Evolutionary conservation across 2,329 filamentous ascomycete genomes (phyloP), one percentile per base, ranked within the genome.

Genomic region (Paraphoma sp.): DNA sequence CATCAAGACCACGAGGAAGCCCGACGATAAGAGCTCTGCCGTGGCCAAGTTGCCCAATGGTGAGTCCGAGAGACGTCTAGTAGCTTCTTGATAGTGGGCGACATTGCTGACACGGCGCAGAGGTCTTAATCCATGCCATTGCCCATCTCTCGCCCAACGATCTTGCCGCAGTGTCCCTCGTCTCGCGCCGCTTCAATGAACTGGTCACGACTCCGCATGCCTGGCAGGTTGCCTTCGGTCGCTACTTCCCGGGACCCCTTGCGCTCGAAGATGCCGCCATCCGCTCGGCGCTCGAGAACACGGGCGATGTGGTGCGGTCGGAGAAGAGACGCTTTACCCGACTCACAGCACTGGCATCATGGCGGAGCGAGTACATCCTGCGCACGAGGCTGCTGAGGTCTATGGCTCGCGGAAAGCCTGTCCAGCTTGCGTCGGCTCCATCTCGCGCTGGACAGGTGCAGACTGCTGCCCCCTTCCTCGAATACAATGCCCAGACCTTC

Each of bases 361-460:
- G 95, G 94, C 87, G 94, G 65, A 97, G 92, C 76, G 95, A 99
- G 76, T 99, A 98, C 70, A 89, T 98, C 46, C 80, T 97, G 54
- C 86, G 95, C 45, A 97, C 93, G 1, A 46, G 92, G 45, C 84
- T 98, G 49, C 80, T 98, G 50, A 87, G 93, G 44, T 95, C 91
- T 59, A 81, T 98, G 54, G 85, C 85, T 45, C 88, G 92, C 57
- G 95, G 94, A 48, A 96, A 93, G 72, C 92, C 94, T 28, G 74
- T 80, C 12, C 84, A 88, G 38, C 80, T 81, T 9, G 73, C 82
- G 30, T 77, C 81, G 68, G 73, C 85, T 53, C 85, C 86, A 10
- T 76, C 82, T 17, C 81, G 85, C 18, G 76, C 80, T 30, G 79
- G 79, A 18, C 83, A 85, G 16, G 83, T 84, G 55, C 90, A 89